These are phyloP conservation scores for Thermothelomyces thermophilus DNA, from an alignment of 2,329 filamentous ascomycete genomes.

Conservation along the genomic window DNA sequence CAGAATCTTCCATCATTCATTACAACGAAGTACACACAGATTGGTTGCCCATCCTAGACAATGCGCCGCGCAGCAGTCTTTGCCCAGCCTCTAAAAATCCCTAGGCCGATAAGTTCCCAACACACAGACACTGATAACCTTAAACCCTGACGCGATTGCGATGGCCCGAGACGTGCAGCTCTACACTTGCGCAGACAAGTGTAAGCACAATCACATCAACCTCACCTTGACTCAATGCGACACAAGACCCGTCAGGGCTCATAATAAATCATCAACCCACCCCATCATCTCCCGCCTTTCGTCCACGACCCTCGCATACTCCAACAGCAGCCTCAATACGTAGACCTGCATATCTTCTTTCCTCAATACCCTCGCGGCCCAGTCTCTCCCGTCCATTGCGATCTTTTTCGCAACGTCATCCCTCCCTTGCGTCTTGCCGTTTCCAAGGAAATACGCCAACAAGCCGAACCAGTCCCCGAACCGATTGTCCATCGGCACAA, in stretches of 20 bases:
- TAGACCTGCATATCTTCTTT: slow-evolving; percentile 71
- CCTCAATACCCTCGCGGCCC: slow-evolving; percentile 62
- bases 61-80: no score
- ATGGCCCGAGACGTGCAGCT: no score
- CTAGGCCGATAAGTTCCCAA: no score
- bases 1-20: no score
- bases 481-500: slow-evolving; percentile 70
- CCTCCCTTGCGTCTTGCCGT: slow-evolving; percentile 30
- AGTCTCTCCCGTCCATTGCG: slow-evolving; percentile 57
- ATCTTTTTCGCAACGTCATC: slow-evolving; percentile 58
- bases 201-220: no score
- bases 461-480: slow-evolving; percentile 67
- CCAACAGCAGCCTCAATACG: slow-evolving; percentile 55
- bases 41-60: no score
- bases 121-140: no score
- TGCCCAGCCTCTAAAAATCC: no score
- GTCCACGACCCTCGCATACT: slow-evolving; percentile 53
- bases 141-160: no score
- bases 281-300: slow-evolving; percentile 47
- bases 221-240: no score
- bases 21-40: no score
- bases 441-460: slow-evolving; percentile 61
- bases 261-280: slow-evolving; percentile 46
- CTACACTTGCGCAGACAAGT: no score
- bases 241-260: background rate